These are phyloP conservation scores for Amaranthus tricolor DNA, from an alignment of 179 eudicot species.

Conservation along the genomic window DNA sequence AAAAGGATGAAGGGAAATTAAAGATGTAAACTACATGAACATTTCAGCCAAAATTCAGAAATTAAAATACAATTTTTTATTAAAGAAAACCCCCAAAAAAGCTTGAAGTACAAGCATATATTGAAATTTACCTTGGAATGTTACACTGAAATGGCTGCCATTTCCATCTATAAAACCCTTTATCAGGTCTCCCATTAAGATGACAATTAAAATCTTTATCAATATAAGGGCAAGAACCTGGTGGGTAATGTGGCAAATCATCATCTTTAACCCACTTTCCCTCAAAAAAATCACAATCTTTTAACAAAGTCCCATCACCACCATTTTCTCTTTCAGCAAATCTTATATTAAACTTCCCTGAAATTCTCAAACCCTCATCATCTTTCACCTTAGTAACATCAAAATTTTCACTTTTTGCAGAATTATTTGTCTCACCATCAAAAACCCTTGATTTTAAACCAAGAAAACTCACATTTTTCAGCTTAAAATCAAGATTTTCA, in stretches of 20 bases:
- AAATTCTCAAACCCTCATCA: constrained; percentile 2
- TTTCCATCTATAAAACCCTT: constrained; percentile 52
- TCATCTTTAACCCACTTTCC: constrained; percentile 82
- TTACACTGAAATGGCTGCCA: constrained; percentile 74
- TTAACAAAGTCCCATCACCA: constrained; percentile 12
- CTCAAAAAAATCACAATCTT: constrained; percentile 64
- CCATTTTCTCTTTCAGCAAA: constrained; percentile 2
- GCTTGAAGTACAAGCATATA: neutral
- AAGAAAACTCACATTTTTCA: constrained; percentile 41
- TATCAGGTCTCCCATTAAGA: constrained; percentile 61
- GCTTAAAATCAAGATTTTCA: constrained; percentile 30
- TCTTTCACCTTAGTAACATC: no score
- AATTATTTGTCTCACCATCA: neutral
- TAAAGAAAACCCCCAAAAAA: neutral
- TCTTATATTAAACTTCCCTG: constrained; percentile 20
- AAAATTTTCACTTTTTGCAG: neutral
- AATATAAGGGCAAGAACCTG: constrained; percentile 70
- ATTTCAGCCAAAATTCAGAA: no score
- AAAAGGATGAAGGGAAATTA: neutral
- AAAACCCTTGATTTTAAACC: constrained; percentile 16
- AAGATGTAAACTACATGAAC: neutral
- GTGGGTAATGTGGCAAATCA: constrained; percentile 59
- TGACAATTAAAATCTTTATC: constrained; percentile 80
- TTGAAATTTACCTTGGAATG: constrained; percentile 50
- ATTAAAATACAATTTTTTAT: no score